These are phyloP conservation scores for Yamadazyma philogaea DNA, from an alignment of 805 yeast species.

Conservation along the genomic window DNA sequence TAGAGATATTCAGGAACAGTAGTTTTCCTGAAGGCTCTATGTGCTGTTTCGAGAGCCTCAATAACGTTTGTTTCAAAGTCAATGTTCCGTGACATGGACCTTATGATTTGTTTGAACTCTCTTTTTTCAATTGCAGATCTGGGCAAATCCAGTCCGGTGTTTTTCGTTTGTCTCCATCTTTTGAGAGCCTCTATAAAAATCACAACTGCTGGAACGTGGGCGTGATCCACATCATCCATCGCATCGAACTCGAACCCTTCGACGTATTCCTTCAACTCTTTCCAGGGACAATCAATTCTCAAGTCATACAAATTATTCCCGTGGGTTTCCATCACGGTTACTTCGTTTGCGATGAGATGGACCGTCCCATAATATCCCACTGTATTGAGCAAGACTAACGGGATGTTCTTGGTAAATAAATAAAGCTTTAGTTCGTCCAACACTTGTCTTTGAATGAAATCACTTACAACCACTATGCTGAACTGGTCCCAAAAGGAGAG, in stretches of 20 bases:
- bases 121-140: conserved; percentile 39
- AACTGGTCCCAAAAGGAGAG: conserved; percentile 46
- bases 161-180: conserved; percentile 29
- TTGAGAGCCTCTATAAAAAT: conserved; percentile 55
- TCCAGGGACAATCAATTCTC: conserved; percentile 71
- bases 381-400: conserved; percentile 50
- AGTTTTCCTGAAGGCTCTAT: conserved; percentile 37
- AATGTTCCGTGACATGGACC: conserved; percentile 40
- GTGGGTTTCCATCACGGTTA: conserved; percentile 68
- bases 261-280: conserved; percentile 51
- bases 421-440: conserved; percentile 29
- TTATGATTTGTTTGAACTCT: conserved; percentile 36
- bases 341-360: conserved; percentile 51
- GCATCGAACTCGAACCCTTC: conserved; percentile 48
- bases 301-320: conserved; percentile 67
- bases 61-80: conserved; percentile 49
- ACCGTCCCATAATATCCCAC: conserved; percentile 67
- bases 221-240: conserved; percentile 45
- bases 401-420: conserved; percentile 47
- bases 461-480: conserved; percentile 46
- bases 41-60: conserved; percentile 36
- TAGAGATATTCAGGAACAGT: conserved; percentile 28
- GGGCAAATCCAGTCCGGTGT: conserved; percentile 27
- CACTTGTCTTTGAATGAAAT: conserved; percentile 18
- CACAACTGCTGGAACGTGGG: conserved; percentile 69